These are phyloP conservation scores for Myxozyma melibiosi DNA, from an alignment of 805 yeast species.

Conservation along the genomic window DNA sequence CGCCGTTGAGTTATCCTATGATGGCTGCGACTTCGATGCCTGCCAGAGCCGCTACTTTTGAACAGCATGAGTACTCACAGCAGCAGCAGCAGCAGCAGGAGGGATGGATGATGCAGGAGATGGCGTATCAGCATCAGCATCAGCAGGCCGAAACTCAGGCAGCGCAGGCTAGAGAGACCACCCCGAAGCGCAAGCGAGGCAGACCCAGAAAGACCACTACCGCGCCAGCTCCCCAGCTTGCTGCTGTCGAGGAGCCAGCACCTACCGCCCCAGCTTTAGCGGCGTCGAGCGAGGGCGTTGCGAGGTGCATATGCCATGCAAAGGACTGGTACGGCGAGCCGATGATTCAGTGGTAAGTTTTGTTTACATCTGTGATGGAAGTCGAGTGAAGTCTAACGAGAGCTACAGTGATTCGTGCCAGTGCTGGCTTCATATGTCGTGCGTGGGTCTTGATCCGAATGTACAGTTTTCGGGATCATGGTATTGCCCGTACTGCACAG, in stretches of 20 bases:
- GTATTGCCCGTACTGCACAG: constrained; percentile 28
- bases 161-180: background rate
- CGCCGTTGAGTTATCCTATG: background rate
- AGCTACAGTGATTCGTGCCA: constrained; percentile 18
- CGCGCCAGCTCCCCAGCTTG: background rate
- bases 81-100: constrained; percentile 12
- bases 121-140: background rate
- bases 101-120: constrained; percentile 2
- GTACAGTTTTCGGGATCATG: constrained; percentile 11
- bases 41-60: background rate
- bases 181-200: constrained; percentile 23
- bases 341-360: constrained; percentile 29
- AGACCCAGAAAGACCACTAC: constrained; percentile 15
- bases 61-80: background rate
- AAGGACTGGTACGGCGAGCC: constrained; percentile 28
- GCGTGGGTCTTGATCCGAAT: constrained; percentile 15
- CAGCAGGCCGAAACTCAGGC: background rate
- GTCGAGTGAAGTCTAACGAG: background rate
- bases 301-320: constrained; percentile 26
- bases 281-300: constrained; percentile 6
- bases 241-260: background rate
- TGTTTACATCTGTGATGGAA: too few relatives aligned
- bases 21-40: constrained; percentile 13
- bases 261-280: too few relatives aligned
- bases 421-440: constrained; percentile 27